Evolutionary conservation across 1,139 yeast genomes (phyloP), one percentile per base, ranked within the genome.

Genomic region (Lipomyces yarrowii): DNA sequence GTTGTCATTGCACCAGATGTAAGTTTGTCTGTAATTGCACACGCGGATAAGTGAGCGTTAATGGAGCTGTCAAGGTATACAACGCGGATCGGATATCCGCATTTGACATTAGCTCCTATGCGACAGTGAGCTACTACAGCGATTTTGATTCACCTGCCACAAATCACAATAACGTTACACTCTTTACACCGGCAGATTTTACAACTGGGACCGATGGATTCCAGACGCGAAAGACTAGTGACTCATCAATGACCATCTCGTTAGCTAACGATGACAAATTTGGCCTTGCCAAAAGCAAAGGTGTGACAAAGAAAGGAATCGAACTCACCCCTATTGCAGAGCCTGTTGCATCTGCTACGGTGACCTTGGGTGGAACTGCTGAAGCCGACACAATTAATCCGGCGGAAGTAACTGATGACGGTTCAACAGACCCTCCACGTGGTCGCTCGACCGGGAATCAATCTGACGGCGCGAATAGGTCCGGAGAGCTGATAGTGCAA

Each of bases 131-230:
- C 13, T 33, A 21, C 35, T 62, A 35, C 23, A n/a, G 33, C 15
- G 64, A 62, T 30, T 30, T 33, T 7, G 33, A 26, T 11, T 13
- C 60, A 37, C 10, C 39, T 18, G 48, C 23, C 11, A 30, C 18
- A 6, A 8, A 23, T n/a, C 33, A 11, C 26, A 48, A 23, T 48
- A 37, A 37, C 11, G 6, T 10, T 21, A 42, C 48, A 42, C 37
- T 32, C 7, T 57, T 62, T 42, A 62, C 62, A 8, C 64, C 64
- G n/a, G 64, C 64, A 21, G 64, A 62, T 57, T 3, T 53, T 18
- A 15, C 39, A 33, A 15, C 11, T 55, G 21, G 37, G 11, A 26
- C 46, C n/a, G 33, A 15, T 23, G 26, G 39, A 4, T 30, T 33
- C 8, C 55, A 52, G 8, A 30, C 15, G 33, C 48, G 8, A n/a